Base-by-base conservation (phyloP, 2,329 filamentous ascomycete species). In the Arthrobotrys sinensis region DNA sequence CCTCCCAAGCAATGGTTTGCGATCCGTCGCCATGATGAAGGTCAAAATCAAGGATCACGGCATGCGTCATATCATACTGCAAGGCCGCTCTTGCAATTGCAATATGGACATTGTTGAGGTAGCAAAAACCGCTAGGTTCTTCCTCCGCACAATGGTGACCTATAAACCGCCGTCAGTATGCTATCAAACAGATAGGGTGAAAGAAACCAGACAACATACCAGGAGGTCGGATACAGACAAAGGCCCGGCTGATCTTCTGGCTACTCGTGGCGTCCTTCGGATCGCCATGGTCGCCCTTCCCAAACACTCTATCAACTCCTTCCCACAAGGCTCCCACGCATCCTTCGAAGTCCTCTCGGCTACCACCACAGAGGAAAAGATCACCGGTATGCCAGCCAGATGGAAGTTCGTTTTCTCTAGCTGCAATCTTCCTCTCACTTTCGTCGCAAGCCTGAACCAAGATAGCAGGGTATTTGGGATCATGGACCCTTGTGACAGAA, bases 51-150 rank as follows among this genome's bases (percentile, higher is more conserved):
- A 97, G 90, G 79, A 97, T 98, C 10, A 93, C 96, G 0, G 94
- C 95, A 84, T 99, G 96, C 0, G 95, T 98, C 32, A 98, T 86
- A 0, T 92, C 94, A 82, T 99, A 92, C 45, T 88, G 89, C 79
- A 95, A 89, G 19, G 93, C 91, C 10, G 91, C 95, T 84, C 99
- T 93, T 84, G 96, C 92, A 80, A 99, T 97, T 0, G 95, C 96
- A 21, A 99, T 93, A 83, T 98, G 95, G 0, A 99, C 94, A 83
- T 99, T 99, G 84, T 99, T 99, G 63, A 99, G 86, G 95, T 96
- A 99, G 85, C 96, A 99, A 83, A 99, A 99, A 0, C 96, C 96
- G 1, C 95, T 97, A 0, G 96, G 96, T 81, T 92, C 91, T 62
- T 92, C 90, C 3, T 93, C 90, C 1, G 95, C 97, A 85, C 96